phyloP scores from a whole-genome alignment of 306 rosid species.

The Malus sylvestris region DNA sequence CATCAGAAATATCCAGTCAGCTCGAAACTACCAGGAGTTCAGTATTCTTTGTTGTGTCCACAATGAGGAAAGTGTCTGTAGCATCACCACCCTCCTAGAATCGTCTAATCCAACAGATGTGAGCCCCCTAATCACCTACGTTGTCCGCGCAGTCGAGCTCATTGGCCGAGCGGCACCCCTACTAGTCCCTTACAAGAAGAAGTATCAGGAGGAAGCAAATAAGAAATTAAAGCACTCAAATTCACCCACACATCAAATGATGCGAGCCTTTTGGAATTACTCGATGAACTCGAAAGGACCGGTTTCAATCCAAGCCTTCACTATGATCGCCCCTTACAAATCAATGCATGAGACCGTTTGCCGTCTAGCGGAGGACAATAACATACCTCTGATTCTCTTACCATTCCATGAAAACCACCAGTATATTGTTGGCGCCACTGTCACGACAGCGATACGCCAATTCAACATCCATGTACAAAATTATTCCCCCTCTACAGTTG shows the following conservation, averaged over 20 bases:
- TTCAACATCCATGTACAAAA: slow-evolving; percentile 28
- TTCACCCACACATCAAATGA: slow-evolving; percentile 32
- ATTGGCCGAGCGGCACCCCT: slow-evolving; percentile 32
- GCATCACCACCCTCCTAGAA: slow-evolving; percentile 37
- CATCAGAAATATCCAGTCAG: slow-evolving; percentile 18
- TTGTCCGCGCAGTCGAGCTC: slow-evolving; percentile 40
- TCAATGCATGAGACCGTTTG: slow-evolving; percentile 44
- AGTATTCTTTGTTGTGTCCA: slow-evolving; percentile 36
- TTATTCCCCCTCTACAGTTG: slow-evolving; percentile 42
- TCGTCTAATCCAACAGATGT: slow-evolving; percentile 24
- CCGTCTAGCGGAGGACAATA: slow-evolving; percentile 33
- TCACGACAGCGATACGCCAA: slow-evolving; percentile 8
- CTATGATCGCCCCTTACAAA: slow-evolving; percentile 49
- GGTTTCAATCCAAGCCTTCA: slow-evolving; percentile 20
- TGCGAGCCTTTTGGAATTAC: slow-evolving; percentile 54
- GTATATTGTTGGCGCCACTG: neutral
- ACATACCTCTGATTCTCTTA: slow-evolving; percentile 32
- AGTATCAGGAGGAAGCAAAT: neutral
- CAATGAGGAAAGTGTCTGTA: slow-evolving; percentile 34
- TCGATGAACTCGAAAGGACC: slow-evolving; percentile 29
- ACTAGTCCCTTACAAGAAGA: slow-evolving; percentile 30
- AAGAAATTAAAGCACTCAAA: slow-evolving; percentile 4
- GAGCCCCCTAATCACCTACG: slow-evolving; percentile 33
- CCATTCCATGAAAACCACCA: slow-evolving; percentile 41
- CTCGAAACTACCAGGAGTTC: slow-evolving; percentile 16